Conservation (phyloP, 495 filamentous ascomycete genomes). For the Penicillium argentinense region DNA sequence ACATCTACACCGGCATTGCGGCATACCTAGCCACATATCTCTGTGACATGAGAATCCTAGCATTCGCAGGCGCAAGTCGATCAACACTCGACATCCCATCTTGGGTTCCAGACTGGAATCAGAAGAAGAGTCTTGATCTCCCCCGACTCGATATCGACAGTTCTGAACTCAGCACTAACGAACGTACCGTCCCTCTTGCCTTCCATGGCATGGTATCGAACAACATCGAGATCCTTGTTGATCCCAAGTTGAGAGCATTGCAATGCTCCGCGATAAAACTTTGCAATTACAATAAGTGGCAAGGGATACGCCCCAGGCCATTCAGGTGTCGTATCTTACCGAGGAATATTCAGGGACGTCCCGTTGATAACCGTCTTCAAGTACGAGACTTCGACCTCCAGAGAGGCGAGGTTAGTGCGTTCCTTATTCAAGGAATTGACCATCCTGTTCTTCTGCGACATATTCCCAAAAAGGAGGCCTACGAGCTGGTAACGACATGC, state of each 20-base stretch:
- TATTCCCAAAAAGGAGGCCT: background rate
- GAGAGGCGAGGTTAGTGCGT: background rate
- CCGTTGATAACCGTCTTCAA: background rate
- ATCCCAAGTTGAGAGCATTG: background rate
- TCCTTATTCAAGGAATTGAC: background rate
- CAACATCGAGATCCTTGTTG: background rate
- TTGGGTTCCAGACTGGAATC: background rate
- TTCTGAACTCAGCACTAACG: background rate
- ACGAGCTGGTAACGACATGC: background rate
- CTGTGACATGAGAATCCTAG: background rate
- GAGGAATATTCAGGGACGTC: background rate
- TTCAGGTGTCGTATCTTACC: background rate
- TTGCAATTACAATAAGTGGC: background rate
- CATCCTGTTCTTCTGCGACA: background rate
- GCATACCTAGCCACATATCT: background rate
- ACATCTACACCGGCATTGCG: background rate
- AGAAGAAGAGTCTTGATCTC: background rate
- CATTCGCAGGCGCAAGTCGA: background rate
- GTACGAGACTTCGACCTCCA: background rate
- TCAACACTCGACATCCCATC: background rate
- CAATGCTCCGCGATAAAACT: background rate
- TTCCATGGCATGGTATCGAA: background rate
- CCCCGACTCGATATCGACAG: background rate
- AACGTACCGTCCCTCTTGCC: background rate
- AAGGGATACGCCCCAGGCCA: too few species aligned